These are phyloP conservation scores for Neonectria magnoliae DNA, from an alignment of 2,329 filamentous ascomycete species.

Conservation along the genomic window DNA sequence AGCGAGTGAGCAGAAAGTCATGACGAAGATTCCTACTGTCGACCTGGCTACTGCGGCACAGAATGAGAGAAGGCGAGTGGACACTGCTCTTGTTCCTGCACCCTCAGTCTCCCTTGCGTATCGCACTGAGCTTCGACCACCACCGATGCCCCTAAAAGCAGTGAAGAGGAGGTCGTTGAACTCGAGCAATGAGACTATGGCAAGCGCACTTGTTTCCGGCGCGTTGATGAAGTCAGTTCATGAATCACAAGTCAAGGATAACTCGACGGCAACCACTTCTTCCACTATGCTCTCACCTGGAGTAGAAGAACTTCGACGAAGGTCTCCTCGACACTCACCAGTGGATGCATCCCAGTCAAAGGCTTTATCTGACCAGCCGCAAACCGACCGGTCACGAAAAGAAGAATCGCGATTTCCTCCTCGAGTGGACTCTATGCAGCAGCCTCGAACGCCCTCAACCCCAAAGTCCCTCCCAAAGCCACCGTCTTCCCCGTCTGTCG, in stretches of 20 bases:
- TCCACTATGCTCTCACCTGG: constrained; percentile 63
- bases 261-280: constrained; percentile 53
- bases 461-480: constrained; percentile 13
- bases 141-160: constrained; percentile 47
- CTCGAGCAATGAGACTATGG: constrained; percentile 52
- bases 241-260: constrained; percentile 25
- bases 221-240: background rate
- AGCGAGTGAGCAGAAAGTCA: constrained; percentile 50
- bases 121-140: constrained; percentile 51
- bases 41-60: constrained; percentile 60
- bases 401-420: background rate
- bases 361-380: background rate
- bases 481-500: constrained; percentile 18
- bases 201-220: constrained; percentile 3
- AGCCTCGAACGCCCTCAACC: background rate
- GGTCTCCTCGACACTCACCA: constrained; percentile 58
- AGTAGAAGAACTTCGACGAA: constrained; percentile 59
- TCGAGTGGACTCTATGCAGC: background rate
- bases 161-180: constrained; percentile 48
- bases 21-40: constrained; percentile 59
- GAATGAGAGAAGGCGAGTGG: constrained; percentile 57
- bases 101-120: constrained; percentile 47
- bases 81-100: constrained; percentile 42
- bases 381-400: background rate
- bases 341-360: background rate